Evolutionary conservation across 257 asterid genomes (phyloP).

Genomic region (Prunella vulgaris): DNA sequence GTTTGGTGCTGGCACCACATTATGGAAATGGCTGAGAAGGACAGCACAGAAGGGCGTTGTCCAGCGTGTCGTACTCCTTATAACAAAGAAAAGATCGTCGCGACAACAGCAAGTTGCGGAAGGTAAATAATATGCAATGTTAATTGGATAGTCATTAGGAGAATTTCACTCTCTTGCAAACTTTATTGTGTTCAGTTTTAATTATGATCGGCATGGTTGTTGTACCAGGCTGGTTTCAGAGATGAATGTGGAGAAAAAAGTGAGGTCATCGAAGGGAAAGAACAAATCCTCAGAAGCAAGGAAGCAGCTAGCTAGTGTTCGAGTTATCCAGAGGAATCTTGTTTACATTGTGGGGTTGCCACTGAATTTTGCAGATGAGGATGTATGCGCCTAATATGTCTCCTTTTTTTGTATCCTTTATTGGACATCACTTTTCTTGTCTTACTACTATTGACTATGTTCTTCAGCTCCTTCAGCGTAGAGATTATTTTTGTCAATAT

Average conservation of each 20-base stretch:
- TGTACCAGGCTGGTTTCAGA: slow-evolving; percentile 67
- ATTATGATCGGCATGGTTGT: slow-evolving; percentile 2
- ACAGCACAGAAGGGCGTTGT: slow-evolving; percentile 89
- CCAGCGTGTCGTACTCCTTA: slow-evolving; percentile 97
- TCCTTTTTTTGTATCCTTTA: background rate
- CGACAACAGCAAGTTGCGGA: slow-evolving; percentile 67
- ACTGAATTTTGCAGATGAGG: slow-evolving; percentile 86
- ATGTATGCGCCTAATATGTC: slow-evolving; percentile 35
- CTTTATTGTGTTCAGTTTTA: slow-evolving; percentile 11
- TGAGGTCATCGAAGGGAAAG: slow-evolving; percentile 72
- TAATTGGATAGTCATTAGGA: slow-evolving; percentile 2
- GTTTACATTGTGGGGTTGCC: slow-evolving; percentile 95
- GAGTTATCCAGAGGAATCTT: slow-evolving; percentile 90
- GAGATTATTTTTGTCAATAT: slow-evolving; percentile 82
- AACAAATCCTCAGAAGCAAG: slow-evolving; percentile 74
- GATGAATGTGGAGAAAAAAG: slow-evolving; percentile 66
- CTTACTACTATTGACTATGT: slow-evolving; percentile 9
- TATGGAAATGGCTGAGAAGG: slow-evolving; percentile 98
- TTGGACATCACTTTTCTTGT: background rate
- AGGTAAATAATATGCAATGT: slow-evolving; percentile 38
- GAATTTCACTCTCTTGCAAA: slow-evolving; percentile 1
- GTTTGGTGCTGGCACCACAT: slow-evolving; percentile 99
- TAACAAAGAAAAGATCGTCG: slow-evolving; percentile 95
- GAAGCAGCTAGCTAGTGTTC: slow-evolving; percentile 81
- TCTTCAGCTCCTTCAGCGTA: slow-evolving; percentile 74